phyloP scores from a whole-genome alignment of 805 yeast species.

The Schwanniomyces pseudopolymorphus region DNA sequence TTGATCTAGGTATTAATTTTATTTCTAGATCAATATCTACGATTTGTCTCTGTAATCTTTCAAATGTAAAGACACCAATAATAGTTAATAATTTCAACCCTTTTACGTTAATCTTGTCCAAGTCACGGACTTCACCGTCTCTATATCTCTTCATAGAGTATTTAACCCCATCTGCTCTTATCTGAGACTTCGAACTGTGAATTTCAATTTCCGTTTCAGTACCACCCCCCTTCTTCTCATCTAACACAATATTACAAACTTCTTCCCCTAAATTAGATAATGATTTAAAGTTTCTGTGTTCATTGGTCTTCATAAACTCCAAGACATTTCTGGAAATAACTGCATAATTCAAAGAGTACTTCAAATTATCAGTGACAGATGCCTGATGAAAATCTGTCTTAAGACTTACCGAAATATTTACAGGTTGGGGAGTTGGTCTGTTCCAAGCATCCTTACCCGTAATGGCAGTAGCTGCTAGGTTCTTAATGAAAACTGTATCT shows the following conservation, averaged over 20 bases:
- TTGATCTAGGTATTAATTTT: slow-evolving; percentile 20
- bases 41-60: slow-evolving; percentile 76
- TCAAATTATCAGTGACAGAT: slow-evolving; percentile 77
- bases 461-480: slow-evolving; percentile 59
- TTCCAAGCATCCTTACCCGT: slow-evolving; percentile 79
- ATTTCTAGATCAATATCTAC: slow-evolving; percentile 58
- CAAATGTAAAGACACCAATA: slow-evolving; percentile 94
- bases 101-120: slow-evolving; percentile 39
- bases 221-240: slow-evolving; percentile 47
- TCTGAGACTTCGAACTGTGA: slow-evolving; percentile 53
- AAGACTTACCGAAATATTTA: slow-evolving; percentile 57
- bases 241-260: slow-evolving; percentile 45
- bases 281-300: slow-evolving; percentile 41
- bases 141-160: slow-evolving; percentile 37
- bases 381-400: slow-evolving; percentile 70
- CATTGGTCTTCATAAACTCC: slow-evolving; percentile 45
- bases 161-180: slow-evolving; percentile 53
- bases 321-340: slow-evolving; percentile 69
- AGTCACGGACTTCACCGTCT: slow-evolving; percentile 7
- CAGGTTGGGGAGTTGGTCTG: slow-evolving; percentile 64
- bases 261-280: slow-evolving; percentile 47
- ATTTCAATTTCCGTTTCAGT: slow-evolving; percentile 39
- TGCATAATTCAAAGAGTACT: slow-evolving; percentile 85
- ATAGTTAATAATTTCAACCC: slow-evolving; percentile 64
- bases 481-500: slow-evolving; percentile 49